Evolutionary conservation across 1,284 basidiomycete genomes (phyloP).

Genomic region (Tausonia pullulans): DNA sequence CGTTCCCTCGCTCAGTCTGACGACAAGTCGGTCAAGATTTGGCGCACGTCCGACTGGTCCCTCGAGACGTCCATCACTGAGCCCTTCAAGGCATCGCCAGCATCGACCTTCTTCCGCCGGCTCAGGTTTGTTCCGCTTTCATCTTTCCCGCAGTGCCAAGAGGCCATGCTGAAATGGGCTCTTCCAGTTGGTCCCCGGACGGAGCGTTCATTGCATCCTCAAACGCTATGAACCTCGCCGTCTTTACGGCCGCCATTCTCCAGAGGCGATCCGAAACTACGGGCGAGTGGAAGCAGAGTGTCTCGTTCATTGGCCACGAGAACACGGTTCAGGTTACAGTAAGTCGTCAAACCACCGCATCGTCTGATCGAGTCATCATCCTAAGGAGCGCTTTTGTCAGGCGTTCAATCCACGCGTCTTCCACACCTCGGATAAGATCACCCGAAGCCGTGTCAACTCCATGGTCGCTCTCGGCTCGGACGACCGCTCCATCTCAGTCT

Average conservation of each 20-base stretch:
- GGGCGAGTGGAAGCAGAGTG: slow-evolving; percentile 74
- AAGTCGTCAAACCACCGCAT: slow-evolving; percentile 27
- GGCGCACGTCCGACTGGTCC: slow-evolving; percentile 87
- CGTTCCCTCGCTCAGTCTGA: slow-evolving; percentile 52
- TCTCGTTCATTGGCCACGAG: slow-evolving; percentile 90
- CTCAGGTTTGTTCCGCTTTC: slow-evolving; percentile 50
- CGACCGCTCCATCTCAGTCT: slow-evolving; percentile 60
- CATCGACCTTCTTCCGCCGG: slow-evolving; percentile 86
- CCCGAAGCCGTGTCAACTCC: slow-evolving; percentile 26
- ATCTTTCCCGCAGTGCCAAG: no score
- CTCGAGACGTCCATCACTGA: slow-evolving; percentile 72
- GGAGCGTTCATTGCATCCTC: slow-evolving; percentile 95
- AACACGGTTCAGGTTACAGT: slow-evolving; percentile 95
- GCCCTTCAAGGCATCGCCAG: slow-evolving; percentile 87
- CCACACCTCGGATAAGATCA: slow-evolving; percentile 46
- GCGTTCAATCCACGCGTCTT: slow-evolving; percentile 89
- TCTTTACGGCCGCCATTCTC: slow-evolving; percentile 94
- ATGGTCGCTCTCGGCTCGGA: slow-evolving; percentile 83
- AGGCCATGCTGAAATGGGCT: no score
- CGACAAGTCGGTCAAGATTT: slow-evolving; percentile 91
- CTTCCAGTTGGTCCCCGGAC: slow-evolving; percentile 86
- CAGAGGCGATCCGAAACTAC: slow-evolving; percentile 39
- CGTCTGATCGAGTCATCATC: slow-evolving; percentile 16
- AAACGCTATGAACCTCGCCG: slow-evolving; percentile 94
- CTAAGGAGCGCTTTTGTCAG: slow-evolving; percentile 32